Evolutionary conservation across 352 stramenopile species (phyloP).

Genomic region (Poterioochromonas sp.): DNA sequence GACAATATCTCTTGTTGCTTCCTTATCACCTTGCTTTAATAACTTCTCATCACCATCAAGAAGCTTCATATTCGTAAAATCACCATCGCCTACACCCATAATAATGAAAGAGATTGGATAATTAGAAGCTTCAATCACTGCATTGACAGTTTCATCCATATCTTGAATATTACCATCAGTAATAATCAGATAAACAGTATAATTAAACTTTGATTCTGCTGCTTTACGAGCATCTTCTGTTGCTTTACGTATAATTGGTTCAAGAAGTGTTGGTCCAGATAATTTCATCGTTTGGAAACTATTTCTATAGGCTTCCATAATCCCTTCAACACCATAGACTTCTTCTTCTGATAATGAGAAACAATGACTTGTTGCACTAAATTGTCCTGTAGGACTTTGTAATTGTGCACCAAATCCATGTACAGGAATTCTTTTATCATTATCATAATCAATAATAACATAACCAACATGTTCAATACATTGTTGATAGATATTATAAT

Average conservation of each 20-base stretch:
- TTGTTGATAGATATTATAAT: conserved; percentile 42
- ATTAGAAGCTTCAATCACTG: conserved; percentile 50
- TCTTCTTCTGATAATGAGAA: conserved; percentile 66
- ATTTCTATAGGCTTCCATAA: conserved; percentile 53
- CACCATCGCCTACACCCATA: conserved; percentile 59
- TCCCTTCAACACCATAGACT: conserved; percentile 50
- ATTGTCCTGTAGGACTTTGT: conserved; percentile 26
- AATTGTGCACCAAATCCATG: conserved; percentile 72
- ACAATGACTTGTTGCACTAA: conserved; percentile 68
- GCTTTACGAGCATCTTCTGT: conserved; percentile 46
- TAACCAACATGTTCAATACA: conserved; percentile 47
- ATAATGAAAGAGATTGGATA: conserved; percentile 54
- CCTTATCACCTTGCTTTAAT: conserved; percentile 45
- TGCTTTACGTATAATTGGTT: conserved; percentile 51
- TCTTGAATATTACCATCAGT: conserved; percentile 75
- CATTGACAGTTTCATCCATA: conserved; percentile 56
- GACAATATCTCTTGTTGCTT: conserved; percentile 55
- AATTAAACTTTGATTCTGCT: too few species aligned
- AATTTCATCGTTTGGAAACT: conserved; percentile 54
- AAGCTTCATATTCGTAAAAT: conserved; percentile 62
- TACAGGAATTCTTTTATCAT: conserved; percentile 59
- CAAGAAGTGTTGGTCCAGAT: conserved; percentile 57
- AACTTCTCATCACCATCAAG: conserved; percentile 54
- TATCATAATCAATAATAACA: conserved; percentile 69
- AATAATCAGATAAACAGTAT: conserved; percentile 71